These are phyloP conservation scores for Boletus eberwhitei DNA, from an alignment of 768 basidiomycete genomes.

Conservation along the genomic window DNA sequence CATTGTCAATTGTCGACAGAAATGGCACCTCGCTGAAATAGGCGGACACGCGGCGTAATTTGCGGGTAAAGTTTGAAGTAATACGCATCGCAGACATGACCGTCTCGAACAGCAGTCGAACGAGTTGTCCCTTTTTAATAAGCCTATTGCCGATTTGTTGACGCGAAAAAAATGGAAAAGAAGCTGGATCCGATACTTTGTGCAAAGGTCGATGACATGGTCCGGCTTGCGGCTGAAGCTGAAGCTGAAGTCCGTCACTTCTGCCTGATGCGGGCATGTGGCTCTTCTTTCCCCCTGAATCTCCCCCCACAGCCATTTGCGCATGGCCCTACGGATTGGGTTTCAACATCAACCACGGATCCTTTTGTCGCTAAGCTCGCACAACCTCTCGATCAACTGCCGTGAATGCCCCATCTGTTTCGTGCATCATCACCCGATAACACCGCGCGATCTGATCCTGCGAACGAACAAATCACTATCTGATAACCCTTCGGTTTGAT, in stretches of 20 bases:
- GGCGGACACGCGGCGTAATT: not conserved
- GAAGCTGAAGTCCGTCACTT: not conserved
- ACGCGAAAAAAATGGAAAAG: too few relatives aligned
- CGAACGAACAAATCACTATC: not conserved
- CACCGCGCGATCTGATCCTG: conserved; percentile 15
- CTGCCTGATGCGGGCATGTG: not conserved
- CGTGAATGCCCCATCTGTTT: not conserved
- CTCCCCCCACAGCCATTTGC: not conserved
- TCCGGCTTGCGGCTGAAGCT: not conserved
- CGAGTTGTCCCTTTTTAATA: not conserved
- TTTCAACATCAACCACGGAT: not conserved
- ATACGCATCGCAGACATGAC: not conserved
- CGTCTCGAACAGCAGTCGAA: not conserved
- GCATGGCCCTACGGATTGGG: not conserved
- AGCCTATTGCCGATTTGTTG: not conserved
- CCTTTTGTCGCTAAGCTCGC: not conserved
- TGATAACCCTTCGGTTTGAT: conserved; percentile 1
- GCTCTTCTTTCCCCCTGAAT: not conserved
- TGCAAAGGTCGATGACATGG: not conserved
- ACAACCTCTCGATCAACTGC: conserved; percentile 1
- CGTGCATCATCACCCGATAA: not conserved
- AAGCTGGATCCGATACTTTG: not conserved
- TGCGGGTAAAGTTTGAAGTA: not conserved
- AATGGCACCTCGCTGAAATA: not conserved
- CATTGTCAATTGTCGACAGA: not conserved